Conservation (phyloP, 768 basidiomycete species). For the Tephrocybe sp. region DNA sequence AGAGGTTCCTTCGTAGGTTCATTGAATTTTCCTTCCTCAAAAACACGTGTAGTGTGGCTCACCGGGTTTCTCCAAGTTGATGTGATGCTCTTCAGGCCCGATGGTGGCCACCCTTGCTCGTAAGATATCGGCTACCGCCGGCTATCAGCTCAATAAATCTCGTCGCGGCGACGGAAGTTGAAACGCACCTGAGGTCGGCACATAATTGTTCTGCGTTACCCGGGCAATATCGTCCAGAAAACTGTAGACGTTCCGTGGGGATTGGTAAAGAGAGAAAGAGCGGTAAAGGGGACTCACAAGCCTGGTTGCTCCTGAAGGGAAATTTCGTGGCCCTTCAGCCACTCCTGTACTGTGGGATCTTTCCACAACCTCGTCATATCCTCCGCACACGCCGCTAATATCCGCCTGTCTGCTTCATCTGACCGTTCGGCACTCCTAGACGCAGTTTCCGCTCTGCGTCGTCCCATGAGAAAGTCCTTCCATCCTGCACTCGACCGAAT, state of each 20-base stretch:
- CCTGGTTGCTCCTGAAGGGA: slow-evolving; percentile 55
- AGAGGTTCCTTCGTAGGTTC: slow-evolving; percentile 14
- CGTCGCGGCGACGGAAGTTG: neutral
- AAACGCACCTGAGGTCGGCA: slow-evolving; percentile 49
- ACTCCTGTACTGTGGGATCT: slow-evolving; percentile 40
- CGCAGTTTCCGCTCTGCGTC: slow-evolving; percentile 24
- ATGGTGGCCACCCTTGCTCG: slow-evolving; percentile 62
- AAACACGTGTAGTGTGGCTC: slow-evolving; percentile 1
- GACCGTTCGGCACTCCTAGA: slow-evolving; percentile 13
- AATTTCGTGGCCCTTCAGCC: slow-evolving; percentile 41
- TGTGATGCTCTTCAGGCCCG: slow-evolving; percentile 62
- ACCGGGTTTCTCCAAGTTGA: slow-evolving; percentile 45
- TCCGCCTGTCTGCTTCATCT: slow-evolving; percentile 42
- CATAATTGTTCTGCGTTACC: slow-evolving; percentile 47
- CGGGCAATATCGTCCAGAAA: slow-evolving; percentile 57
- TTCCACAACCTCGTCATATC: slow-evolving; percentile 58
- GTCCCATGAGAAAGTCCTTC: slow-evolving; percentile 42
- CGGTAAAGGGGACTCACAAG: slow-evolving; percentile 52
- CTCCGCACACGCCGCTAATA: slow-evolving; percentile 49
- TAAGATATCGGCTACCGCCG: slow-evolving; percentile 52
- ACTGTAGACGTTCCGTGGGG: slow-evolving; percentile 29
- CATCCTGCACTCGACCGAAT: slow-evolving; percentile 48
- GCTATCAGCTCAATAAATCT: neutral
- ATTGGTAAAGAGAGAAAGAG: neutral
- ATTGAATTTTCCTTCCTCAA: neutral